These are phyloP conservation scores for Hirschioporus abietinus DNA, from an alignment of 768 basidiomycete genomes.

Conservation along the genomic window DNA sequence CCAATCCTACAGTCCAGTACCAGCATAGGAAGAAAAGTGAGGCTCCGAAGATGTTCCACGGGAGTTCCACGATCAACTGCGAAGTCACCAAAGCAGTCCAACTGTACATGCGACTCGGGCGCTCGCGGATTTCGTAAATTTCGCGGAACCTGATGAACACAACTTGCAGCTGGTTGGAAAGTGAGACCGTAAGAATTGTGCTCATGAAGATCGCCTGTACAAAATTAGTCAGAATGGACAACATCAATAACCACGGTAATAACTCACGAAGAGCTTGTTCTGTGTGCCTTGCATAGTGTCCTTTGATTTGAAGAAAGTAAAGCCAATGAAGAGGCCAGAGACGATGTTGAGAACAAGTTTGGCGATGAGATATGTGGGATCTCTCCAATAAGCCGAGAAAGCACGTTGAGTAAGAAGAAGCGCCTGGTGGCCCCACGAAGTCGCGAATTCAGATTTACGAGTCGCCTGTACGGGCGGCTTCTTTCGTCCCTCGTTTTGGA, in stretches of 20 bases:
- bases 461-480: constrained; percentile 32
- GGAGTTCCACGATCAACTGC: constrained; percentile 35
- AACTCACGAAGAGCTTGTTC: constrained; percentile 58
- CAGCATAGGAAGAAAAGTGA: constrained; percentile 42
- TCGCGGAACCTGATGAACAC: constrained; percentile 33
- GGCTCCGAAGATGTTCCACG: constrained; percentile 36
- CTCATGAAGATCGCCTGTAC: constrained; percentile 30
- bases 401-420: constrained; percentile 40
- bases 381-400: constrained; percentile 44
- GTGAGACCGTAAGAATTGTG: constrained; percentile 27
- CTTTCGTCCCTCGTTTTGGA: constrained; percentile 44
- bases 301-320: constrained; percentile 57
- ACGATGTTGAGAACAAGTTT: constrained; percentile 51
- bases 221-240: not conserved
- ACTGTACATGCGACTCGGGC: constrained; percentile 36
- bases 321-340: constrained; percentile 52
- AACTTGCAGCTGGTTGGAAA: constrained; percentile 37
- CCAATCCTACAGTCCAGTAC: constrained; percentile 43
- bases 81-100: constrained; percentile 32
- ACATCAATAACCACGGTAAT: not conserved
- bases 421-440: constrained; percentile 47
- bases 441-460: constrained; percentile 43
- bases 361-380: constrained; percentile 55
- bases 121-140: constrained; percentile 37
- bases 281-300: constrained; percentile 53